Percentiles rank a stretch among this genome's conserved stretches.
Conservation (phyloP, 306 rosid genomes). For the Cucurbita argyrosperma region DNA sequence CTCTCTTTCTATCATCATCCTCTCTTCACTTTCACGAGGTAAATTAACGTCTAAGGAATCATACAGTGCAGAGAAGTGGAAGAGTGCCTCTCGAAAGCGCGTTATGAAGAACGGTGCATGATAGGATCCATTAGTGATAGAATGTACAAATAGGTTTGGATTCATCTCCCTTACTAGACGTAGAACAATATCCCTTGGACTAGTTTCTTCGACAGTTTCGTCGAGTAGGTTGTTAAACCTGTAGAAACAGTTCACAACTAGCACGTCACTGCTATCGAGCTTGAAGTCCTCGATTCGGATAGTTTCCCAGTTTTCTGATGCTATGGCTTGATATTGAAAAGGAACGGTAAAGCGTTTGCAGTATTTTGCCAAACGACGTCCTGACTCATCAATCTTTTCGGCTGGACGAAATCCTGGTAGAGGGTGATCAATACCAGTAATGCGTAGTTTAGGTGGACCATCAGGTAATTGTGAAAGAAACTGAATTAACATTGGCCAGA, state of each 20-base stretch:
- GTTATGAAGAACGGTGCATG: constrained; percentile 14
- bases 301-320: constrained; percentile 13
- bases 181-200: constrained; percentile 9
- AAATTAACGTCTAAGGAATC: constrained; percentile 7
- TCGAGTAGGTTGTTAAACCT: constrained; percentile 7
- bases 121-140: constrained; percentile 11
- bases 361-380: constrained; percentile 8
- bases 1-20: constrained; percentile 9
- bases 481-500: constrained; percentile 12
- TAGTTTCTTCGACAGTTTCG: constrained; percentile 11
- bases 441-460: constrained; percentile 12
- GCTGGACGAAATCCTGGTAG: constrained; percentile 10
- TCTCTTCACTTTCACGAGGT: background rate
- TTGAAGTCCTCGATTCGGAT: constrained; percentile 9
- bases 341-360: constrained; percentile 10
- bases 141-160: constrained; percentile 10
- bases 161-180: constrained; percentile 9
- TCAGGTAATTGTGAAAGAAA: background rate
- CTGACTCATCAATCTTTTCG: constrained; percentile 2
- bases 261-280: constrained; percentile 6
- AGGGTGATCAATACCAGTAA: constrained; percentile 10
- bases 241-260: constrained; percentile 7
- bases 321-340: constrained; percentile 10
- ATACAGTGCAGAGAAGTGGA: constrained; percentile 12
- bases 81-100: constrained; percentile 17